Evolutionary conservation across 1,139 yeast genomes (phyloP), one percentile per base, ranked within the genome.

Genomic region (Yamadazyma atmosphaerica): DNA sequence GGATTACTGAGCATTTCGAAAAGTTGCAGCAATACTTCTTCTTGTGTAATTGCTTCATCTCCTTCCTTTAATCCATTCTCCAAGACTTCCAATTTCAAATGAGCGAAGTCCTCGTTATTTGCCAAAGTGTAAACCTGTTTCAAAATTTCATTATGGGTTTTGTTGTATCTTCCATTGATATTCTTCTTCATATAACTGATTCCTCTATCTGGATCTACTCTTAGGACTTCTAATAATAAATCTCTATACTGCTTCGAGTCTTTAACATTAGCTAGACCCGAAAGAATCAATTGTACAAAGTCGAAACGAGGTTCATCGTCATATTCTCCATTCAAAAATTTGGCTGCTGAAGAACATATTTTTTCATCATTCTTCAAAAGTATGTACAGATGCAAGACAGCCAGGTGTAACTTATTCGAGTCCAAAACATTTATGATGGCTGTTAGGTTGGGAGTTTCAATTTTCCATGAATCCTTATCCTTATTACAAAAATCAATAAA

Each of bases 21-120:
- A 14, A 60, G 43, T 31, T 60, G 63, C 9, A 46, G 45, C 9
- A 54, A 23, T 6, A 51, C 34, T 13, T 46, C 53, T 12, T 42
- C 35, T 4, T 41, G 31, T 9, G 42, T 35, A 6, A 16, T 28
- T 5, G 31, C 5, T 3, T 40, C 47, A 12, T 43, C 40, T 13
- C 49, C 44, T 15, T 61, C 66, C 14, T 41, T 29, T 35, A 60
- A 59, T 1, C 59, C 44, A 13, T 62, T 55, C 44, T 71, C 76
- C 23, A 68, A 46, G 34, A 63, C 61, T 33, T 71, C 75, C 18
- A 68, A 55, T 34, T 63, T 65, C 9, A 69, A 54, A 3, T 54
- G 38, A 1, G 61, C 46, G 39, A 65, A 60, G 26, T 54, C 63
- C 4, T 53, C 41, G 33, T 55, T 56, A 14, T 56, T 51, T 2